Percentiles rank a stretch among this genome's conserved stretches.
These are phyloP conservation scores for Globisporangium spiculum DNA, from an alignment of 352 stramenopile species.

Conservation along the genomic window DNA sequence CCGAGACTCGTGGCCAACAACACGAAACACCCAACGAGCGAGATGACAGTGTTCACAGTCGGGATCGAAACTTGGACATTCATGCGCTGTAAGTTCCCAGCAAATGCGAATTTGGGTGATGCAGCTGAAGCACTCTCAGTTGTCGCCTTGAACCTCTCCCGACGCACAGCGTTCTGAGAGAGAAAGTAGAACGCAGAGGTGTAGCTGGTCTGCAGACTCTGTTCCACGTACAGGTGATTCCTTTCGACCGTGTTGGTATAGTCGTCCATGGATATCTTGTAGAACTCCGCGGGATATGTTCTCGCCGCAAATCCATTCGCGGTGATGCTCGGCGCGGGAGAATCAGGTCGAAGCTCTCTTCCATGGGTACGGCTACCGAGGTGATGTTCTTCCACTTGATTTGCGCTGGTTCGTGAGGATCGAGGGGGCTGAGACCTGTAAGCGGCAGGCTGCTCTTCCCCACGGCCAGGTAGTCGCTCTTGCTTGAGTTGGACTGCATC, in stretches of 20 bases:
- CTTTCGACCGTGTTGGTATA: constrained; percentile 19
- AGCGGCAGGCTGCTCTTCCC: neutral
- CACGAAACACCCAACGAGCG: constrained; percentile 1
- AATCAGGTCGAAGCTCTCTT: constrained; percentile 4
- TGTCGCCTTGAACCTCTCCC: neutral
- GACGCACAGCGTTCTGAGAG: constrained; percentile 29
- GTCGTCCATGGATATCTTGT: constrained; percentile 9
- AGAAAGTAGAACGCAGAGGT: constrained; percentile 33
- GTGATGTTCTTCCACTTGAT: constrained; percentile 18
- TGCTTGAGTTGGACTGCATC: neutral
- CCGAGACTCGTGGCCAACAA: neutral
- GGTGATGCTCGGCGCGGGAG: constrained; percentile 1
- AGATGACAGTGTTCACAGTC: neutral
- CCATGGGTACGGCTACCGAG: neutral
- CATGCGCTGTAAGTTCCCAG: neutral
- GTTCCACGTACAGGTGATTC: constrained; percentile 43
- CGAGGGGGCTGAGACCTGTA: neutral
- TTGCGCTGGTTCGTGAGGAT: neutral
- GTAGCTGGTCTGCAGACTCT: constrained; percentile 34
- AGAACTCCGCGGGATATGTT: neutral
- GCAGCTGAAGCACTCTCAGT: neutral
- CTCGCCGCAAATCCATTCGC: neutral
- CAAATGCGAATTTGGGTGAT: neutral
- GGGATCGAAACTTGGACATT: neutral
- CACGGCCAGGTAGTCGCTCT: neutral